phyloP scores from a whole-genome alignment of 768 basidiomycete species.

The Psilocybe sp. region DNA sequence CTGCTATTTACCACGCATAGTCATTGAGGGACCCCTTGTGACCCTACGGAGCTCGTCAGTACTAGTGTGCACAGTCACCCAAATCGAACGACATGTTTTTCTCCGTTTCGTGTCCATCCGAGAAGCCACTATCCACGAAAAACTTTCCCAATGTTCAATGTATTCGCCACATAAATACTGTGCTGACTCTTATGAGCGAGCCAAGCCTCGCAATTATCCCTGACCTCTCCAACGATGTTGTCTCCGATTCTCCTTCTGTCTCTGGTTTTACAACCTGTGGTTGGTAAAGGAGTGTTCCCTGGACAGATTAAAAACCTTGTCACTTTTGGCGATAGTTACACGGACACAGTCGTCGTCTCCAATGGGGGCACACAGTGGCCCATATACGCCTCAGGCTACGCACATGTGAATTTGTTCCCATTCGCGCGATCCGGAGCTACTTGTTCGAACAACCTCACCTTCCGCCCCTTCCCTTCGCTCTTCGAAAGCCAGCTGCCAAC shows the following conservation, averaged over 20 bases:
- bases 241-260: background rate
- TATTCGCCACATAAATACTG: too few relatives aligned
- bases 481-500: conserved; percentile 56
- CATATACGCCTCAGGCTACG: conserved; percentile 54
- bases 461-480: conserved; percentile 54
- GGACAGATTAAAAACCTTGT: conserved; percentile 60
- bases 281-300: conserved; percentile 14
- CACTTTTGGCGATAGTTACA: conserved; percentile 69
- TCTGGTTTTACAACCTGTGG: background rate
- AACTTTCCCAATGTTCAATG: too few relatives aligned
- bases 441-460: conserved; percentile 62
- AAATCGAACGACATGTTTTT: too few relatives aligned
- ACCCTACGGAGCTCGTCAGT: too few relatives aligned
- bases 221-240: too few relatives aligned
- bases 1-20: too few relatives aligned
- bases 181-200: too few relatives aligned
- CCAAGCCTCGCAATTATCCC: too few relatives aligned
- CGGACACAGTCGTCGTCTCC: conserved; percentile 42
- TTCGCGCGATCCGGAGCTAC: conserved; percentile 64
- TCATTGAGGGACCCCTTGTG: too few relatives aligned
- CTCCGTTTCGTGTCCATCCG: too few relatives aligned
- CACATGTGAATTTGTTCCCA: conserved; percentile 48
- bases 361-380: conserved; percentile 58
- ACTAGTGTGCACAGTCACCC: too few relatives aligned
- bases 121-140: too few relatives aligned